A percentile compares a stretch with the other conserved stretches of the same genome.
Evolutionary conservation across 176 grass and related monocot genomes (phyloP).

Genomic region (Bonia amplexicaulis): DNA sequence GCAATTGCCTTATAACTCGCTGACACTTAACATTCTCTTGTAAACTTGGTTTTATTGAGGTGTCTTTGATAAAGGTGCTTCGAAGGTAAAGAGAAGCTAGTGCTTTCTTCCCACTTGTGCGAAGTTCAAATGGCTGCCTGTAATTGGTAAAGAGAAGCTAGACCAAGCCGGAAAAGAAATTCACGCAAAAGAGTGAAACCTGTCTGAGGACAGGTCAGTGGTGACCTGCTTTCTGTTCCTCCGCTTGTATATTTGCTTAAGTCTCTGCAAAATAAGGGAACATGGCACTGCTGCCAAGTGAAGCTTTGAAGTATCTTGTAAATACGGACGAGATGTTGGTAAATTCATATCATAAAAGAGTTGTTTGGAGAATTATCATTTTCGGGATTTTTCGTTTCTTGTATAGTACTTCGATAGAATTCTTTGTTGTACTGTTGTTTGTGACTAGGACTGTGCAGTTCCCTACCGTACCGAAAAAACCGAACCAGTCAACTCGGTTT

Average conservation of each 20-base stretch:
- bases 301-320: constrained; percentile 22
- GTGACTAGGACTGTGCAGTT: no score
- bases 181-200: background rate
- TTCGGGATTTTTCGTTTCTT: background rate
- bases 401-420: background rate
- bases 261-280: background rate
- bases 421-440: background rate
- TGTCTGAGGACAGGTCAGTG: background rate
- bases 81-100: no score
- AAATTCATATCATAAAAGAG: background rate
- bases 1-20: background rate
- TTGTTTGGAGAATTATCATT: background rate
- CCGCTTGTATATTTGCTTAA: background rate
- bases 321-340: background rate
- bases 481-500: no score
- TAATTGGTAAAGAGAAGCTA: background rate
- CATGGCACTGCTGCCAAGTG: background rate
- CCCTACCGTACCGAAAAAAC: no score
- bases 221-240: background rate
- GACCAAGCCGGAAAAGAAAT: background rate
- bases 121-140: background rate
- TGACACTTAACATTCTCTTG: background rate
- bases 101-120: background rate
- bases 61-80: background rate
- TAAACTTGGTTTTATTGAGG: background rate